Evolutionary conservation across 2,329 filamentous ascomycete genomes (phyloP), one percentile per base, ranked within the genome.

Genomic region (Thielaviopsis ethacetica): DNA sequence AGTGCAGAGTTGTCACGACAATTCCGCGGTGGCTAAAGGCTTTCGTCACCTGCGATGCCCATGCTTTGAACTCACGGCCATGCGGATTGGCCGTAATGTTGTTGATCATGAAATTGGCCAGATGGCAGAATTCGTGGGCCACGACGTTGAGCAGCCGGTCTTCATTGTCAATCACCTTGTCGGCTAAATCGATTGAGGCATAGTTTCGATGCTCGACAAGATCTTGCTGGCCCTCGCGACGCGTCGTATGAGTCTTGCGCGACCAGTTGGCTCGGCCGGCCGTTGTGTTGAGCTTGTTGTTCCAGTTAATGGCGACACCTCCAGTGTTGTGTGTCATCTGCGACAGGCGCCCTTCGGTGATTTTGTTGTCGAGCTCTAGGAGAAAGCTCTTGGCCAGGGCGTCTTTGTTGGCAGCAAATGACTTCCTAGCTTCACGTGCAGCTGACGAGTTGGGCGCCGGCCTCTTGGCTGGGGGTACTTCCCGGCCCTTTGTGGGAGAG

Each of bases 121-220:
- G 74, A 67, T 98, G 93, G 69, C 93, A 97, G 73, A 93, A 97
- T 66, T 98, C 93, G 69, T 98, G 93, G 0, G 91, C 89, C n/a
- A 97, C 73, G 0, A 93, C 90, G 69, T 96, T 96, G 63, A 93
- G 77, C 1, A 97, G 78, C 2, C 88, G 82, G 60, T 85, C 71
- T 64, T 87, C 81, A 66, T 85, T 79, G 67, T 89, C 83, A 62
- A 97, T 90, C 53, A 96, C 84, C 68, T 94, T 95, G 58, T 88
- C 83, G 0, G 91, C 88, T 2, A 97, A 80, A 68, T 97, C 91
- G 66, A 97, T 95, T 17, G 77, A 82, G 10, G 88, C 89, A 68
- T 91, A 82, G 64, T 80, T 77, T 19, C 72, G 71, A 64, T 76
- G 68, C 21, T 60, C 53, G 5, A 61, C 57, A 17, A 47, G n/a